Evolutionary conservation across 202 grass and related monocot genomes (phyloP).

Genomic region (Musa balbisiana): DNA sequence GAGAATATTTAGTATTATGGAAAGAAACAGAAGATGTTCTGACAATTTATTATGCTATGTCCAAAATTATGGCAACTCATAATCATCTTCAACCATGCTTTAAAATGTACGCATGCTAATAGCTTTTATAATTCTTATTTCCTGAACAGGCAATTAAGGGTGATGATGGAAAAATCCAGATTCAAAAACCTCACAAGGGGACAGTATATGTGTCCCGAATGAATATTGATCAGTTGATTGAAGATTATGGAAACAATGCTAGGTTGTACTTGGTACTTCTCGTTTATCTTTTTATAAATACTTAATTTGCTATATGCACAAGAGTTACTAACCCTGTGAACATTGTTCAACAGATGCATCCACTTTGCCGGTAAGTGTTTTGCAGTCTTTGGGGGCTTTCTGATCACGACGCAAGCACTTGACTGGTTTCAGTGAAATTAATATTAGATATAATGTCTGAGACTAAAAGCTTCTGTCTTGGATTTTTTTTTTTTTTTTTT

Average conservation of each 20-base stretch:
- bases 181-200: slow-evolving; percentile 80
- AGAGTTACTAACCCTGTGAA: background rate
- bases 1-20: background rate
- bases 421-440: no score
- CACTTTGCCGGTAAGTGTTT: slow-evolving; percentile 76
- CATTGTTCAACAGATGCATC: slow-evolving; percentile 43
- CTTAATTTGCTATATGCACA: background rate
- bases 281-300: background rate
- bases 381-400: slow-evolving; percentile 60
- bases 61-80: no score
- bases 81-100: no score
- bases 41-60: background rate
- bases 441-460: no score
- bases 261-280: slow-evolving; percentile 31
- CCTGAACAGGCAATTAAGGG: slow-evolving; percentile 80
- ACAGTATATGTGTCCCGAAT: slow-evolving; percentile 82
- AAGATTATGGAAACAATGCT: slow-evolving; percentile 83
- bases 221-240: slow-evolving; percentile 75
- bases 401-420: slow-evolving; percentile 72
- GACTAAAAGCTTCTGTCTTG: no score
- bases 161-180: slow-evolving; percentile 79
- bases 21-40: background rate
- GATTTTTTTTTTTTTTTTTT: no score
- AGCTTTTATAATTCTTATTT: slow-evolving; percentile 2
- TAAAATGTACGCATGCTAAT: no score